These are phyloP conservation scores for Penicillium sp. DNA, from an alignment of 2,329 filamentous ascomycete genomes.

Conservation along the genomic window DNA sequence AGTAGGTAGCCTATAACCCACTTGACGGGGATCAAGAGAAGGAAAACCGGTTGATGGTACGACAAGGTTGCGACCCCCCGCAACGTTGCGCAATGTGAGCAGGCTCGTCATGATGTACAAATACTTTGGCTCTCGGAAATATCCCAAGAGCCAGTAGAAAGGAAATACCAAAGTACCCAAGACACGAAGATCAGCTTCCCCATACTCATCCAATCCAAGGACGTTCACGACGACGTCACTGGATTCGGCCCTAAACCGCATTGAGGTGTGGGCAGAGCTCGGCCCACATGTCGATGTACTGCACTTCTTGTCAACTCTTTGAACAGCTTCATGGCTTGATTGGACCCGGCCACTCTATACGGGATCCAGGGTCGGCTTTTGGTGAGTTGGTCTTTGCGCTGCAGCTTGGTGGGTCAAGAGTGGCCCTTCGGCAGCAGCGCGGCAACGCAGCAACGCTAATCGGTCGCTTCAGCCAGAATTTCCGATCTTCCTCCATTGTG, in stretches of 20 bases:
- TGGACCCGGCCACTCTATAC: constrained; percentile 3
- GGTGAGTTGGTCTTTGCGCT: constrained; percentile 1
- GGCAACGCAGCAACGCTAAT: constrained; percentile 11
- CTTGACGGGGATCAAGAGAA: background rate
- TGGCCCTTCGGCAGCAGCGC: constrained; percentile 4
- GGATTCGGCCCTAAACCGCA: constrained; percentile 20
- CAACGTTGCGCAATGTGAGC: background rate
- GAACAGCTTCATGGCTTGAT: constrained; percentile 3
- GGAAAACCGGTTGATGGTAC: background rate
- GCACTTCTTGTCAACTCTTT: constrained; percentile 8
- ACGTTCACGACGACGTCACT: constrained; percentile 35
- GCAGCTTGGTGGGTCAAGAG: constrained; percentile 9
- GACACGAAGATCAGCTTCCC: background rate
- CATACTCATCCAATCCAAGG: background rate
- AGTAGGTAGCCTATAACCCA: background rate
- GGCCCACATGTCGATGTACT: constrained; percentile 27
- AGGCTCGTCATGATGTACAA: background rate
- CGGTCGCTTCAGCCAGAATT: constrained; percentile 7
- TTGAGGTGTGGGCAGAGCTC: constrained; percentile 18
- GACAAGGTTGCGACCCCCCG: background rate
- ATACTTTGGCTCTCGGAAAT: background rate
- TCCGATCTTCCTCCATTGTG: constrained; percentile 9
- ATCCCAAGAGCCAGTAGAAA: background rate
- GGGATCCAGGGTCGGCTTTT: background rate
- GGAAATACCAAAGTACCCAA: background rate